phyloP scores from a whole-genome alignment of 257 asterid genomes.

The Parsonsia alboflavescens region DNA sequence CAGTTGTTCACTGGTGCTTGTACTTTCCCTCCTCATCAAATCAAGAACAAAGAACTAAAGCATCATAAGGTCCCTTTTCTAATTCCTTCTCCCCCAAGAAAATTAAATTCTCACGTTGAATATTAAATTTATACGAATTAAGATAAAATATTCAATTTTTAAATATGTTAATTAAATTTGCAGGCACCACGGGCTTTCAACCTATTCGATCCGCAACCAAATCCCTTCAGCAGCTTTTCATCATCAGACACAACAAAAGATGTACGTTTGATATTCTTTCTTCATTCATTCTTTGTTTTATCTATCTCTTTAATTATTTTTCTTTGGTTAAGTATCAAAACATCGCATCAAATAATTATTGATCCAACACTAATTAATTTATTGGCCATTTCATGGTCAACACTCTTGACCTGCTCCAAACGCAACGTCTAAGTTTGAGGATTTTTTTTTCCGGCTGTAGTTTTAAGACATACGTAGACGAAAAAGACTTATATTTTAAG shows the following conservation, averaged over 20 bases:
- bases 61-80: conserved; percentile 42
- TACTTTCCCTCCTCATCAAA: conserved; percentile 49
- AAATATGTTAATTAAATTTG: too few relatives aligned
- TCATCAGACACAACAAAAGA: conserved; percentile 59
- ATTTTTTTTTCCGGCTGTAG: too few relatives aligned
- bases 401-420: background rate
- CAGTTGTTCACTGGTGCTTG: conserved; percentile 72
- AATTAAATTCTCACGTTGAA: background rate
- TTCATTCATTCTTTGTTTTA: background rate
- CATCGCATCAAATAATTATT: background rate
- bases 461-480: too few relatives aligned
- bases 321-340: too few relatives aligned
- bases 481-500: too few relatives aligned
- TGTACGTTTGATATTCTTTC: conserved; percentile 43
- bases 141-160: too few relatives aligned
- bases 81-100: too few relatives aligned
- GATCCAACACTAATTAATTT: too few relatives aligned
- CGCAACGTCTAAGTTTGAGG: background rate
- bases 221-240: conserved; percentile 37
- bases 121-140: too few relatives aligned
- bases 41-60: conserved; percentile 39
- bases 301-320: background rate
- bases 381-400: background rate
- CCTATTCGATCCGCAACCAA: conserved; percentile 64
- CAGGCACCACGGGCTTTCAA: conserved; percentile 79